Conservation (phyloP, 2,329 filamentous ascomycete genomes). For the Botrytis porri region DNA sequence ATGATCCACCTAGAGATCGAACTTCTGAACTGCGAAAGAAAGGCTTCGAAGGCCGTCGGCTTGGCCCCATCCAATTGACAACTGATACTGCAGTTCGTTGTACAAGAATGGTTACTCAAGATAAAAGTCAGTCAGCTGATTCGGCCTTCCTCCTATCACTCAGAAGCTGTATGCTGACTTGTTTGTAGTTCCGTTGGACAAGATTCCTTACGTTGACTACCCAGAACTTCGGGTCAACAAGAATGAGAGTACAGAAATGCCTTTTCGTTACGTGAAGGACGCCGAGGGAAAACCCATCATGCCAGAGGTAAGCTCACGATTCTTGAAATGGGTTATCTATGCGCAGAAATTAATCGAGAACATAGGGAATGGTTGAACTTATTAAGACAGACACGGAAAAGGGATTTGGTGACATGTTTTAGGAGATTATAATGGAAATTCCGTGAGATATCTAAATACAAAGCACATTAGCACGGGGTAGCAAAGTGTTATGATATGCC, state of each 20-base stretch:
- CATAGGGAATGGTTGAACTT: conserved; percentile 82
- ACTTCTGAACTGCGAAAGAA: conserved; percentile 95
- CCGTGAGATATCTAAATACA: not conserved
- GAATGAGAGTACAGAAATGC: conserved; percentile 95
- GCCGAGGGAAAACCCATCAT: conserved; percentile 78
- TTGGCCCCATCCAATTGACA: conserved; percentile 96
- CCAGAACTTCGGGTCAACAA: conserved; percentile 88
- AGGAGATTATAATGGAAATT: conserved; percentile 10
- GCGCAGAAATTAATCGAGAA: conserved; percentile 15
- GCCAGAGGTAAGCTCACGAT: conserved; percentile 64
- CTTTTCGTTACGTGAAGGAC: conserved; percentile 88
- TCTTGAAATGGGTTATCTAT: conserved; percentile 29
- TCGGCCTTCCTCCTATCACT: not conserved
- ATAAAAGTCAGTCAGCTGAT: conserved; percentile 69
- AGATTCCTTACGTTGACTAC: conserved; percentile 80
- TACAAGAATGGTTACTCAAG: conserved; percentile 82
- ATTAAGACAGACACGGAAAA: conserved; percentile 95
- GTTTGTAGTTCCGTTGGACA: conserved; percentile 64
- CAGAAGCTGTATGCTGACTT: conserved; percentile 14
- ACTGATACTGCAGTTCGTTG: conserved; percentile 96
- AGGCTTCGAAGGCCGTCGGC: conserved; percentile 80
- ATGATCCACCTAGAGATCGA: conserved; percentile 90
- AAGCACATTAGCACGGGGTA: conserved; percentile 2
- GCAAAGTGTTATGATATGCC: not conserved
- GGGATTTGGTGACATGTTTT: conserved; percentile 81